Evolutionary conservation across 768 basidiomycete species (phyloP), one percentile per base, ranked within the genome.

Genomic region (Gymnopilus dilepis): DNA sequence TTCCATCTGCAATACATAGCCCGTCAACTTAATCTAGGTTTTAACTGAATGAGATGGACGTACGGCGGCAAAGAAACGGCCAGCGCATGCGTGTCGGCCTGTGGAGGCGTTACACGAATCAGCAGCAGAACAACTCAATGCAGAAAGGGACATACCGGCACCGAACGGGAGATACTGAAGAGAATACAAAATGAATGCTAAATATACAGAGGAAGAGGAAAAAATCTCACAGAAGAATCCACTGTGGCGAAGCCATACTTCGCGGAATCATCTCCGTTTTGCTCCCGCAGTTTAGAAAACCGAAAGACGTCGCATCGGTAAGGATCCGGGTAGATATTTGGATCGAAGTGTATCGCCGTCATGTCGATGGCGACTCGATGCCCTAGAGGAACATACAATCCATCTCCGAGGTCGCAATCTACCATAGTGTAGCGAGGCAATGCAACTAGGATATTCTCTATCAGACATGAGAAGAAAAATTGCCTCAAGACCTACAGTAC

Each of bases 141-240:
- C 11, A 24, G 30, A 15, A 56, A 47, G 28, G 22, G 31, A 53
- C 45, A 15, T 63, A 77, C 77, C 77, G 60, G 73, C 74, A 64
- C 77, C 74, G 65, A 78, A 80, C n/a, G 76, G 75, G 43, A 78
- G 70, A 61, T 74, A 77, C 77, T 79, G 51, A 47, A 15, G 54
- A 45, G 30, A 45, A 48, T 26, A 31, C 21, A 21, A 21, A 45
- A 21, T 28, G 8, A 31, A 40, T 51, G 7, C 37, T 40, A 55
- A 48, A 38, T 55, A 59, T 53, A 59, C 41, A 19, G 19, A 43
- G 53, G 43, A 62, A 13, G 40, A 21, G 40, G 66, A 63, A 59
- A 41, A 54, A 21, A 15, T 30, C 76, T 26, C 59, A 77, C 78
- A 63, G 74, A 65, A 26, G 67, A 71, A 67, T 77, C 76, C 11